phyloP scores from a whole-genome alignment of 805 yeast genomes.

The Kluyveromyces siamensis region DNA sequence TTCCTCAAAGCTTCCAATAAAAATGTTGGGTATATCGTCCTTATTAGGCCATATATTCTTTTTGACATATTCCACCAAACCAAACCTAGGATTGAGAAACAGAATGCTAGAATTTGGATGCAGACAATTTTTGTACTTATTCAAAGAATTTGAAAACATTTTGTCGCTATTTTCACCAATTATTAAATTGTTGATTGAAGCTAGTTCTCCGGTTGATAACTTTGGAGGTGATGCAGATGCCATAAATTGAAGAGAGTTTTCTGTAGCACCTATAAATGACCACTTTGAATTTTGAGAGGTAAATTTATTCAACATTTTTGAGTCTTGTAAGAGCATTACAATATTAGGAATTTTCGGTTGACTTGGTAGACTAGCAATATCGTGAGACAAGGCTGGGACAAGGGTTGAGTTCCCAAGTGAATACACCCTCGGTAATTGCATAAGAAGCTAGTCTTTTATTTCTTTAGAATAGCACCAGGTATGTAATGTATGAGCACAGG shows the following conservation, averaged over 20 bases:
- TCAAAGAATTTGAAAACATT: constrained; percentile 43
- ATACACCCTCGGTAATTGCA: constrained; percentile 30
- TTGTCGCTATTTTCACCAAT: constrained; percentile 52
- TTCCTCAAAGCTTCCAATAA: constrained; percentile 35
- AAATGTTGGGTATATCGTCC: constrained; percentile 43
- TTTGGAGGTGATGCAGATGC: constrained; percentile 27
- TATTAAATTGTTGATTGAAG: constrained; percentile 41
- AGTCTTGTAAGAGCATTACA: constrained; percentile 35
- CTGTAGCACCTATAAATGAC: constrained; percentile 18
- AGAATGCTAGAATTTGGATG: constrained; percentile 43
- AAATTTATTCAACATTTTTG: constrained; percentile 35
- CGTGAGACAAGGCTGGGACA: constrained; percentile 35
- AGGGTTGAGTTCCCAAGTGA: constrained; percentile 37
- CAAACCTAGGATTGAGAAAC: constrained; percentile 66
- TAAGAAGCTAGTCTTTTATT: background rate
- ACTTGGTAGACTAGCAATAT: constrained; percentile 32
- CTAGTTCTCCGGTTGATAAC: constrained; percentile 22
- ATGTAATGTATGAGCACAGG: no score
- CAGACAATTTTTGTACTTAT: constrained; percentile 36
- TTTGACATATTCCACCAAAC: constrained; percentile 43
- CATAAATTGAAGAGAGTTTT: constrained; percentile 17
- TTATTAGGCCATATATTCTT: constrained; percentile 43
- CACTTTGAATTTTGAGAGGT: constrained; percentile 33
- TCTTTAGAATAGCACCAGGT: no score
- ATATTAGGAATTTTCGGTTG: constrained; percentile 33